These are phyloP conservation scores for Lactarius sp. DNA, from an alignment of 768 basidiomycete species.

Conservation along the genomic window DNA sequence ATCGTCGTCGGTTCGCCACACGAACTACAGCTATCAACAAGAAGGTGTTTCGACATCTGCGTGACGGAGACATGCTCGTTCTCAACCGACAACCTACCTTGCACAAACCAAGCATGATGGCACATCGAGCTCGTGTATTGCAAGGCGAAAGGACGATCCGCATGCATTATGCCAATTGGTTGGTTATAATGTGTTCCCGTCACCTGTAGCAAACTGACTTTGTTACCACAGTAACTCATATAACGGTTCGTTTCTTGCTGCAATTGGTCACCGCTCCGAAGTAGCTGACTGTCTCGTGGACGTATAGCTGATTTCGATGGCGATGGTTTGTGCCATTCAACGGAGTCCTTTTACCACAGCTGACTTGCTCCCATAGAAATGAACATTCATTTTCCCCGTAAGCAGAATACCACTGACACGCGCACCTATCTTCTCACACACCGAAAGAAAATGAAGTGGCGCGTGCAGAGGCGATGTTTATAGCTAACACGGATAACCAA, in stretches of 20 bases:
- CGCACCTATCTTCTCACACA: conserved; percentile 9
- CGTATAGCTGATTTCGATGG: conserved; percentile 83
- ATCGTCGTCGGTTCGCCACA: conserved; percentile 59
- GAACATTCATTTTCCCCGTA: conserved; percentile 99
- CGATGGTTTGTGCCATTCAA: conserved; percentile 53
- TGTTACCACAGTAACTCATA: conserved; percentile 77
- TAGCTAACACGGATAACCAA: conserved; percentile 97
- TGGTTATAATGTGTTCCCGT: conserved; percentile 29
- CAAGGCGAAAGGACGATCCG: conserved; percentile 97
- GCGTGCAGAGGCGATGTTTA: conserved; percentile 87
- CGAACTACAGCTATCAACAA: conserved; percentile 83
- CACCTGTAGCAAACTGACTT: conserved; percentile 18
- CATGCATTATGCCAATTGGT: conserved; percentile 99
- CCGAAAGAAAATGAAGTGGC: conserved; percentile 85
- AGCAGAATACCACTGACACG: conserved; percentile 32
- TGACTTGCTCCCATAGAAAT: conserved; percentile 60
- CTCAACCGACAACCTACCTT: conserved; percentile 97
- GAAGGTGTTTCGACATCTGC: conserved; percentile 94
- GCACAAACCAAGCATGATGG: conserved; percentile 99
- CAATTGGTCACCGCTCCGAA: conserved; percentile 13
- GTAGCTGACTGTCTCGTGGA: conserved; percentile 13
- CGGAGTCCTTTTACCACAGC: conserved; percentile 7
- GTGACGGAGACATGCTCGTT: conserved; percentile 92
- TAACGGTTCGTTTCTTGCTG: conserved; percentile 57
- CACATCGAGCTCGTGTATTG: conserved; percentile 86